Evolutionary conservation across 2,329 filamentous ascomycete species (phyloP), one percentile per base, ranked within the genome.

Genomic region (Aspergillus udagawae): DNA sequence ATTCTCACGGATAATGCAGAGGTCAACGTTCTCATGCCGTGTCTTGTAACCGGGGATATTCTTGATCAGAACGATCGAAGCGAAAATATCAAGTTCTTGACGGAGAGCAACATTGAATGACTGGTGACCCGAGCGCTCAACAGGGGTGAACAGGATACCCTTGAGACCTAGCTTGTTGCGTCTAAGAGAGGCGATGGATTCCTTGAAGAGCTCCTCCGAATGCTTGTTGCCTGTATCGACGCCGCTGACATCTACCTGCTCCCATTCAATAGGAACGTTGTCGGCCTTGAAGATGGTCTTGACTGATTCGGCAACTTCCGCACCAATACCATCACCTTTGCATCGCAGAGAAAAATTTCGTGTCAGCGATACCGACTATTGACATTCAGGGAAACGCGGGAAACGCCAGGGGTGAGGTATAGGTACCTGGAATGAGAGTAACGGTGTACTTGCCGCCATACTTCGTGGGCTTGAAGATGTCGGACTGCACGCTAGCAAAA

Each of bases 231-330:
- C 90, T 59, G 88, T 86, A 74, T 93, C 90, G 65, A 97, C 84
- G 77, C 94, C 94, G 28, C 91, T 92, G 49, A 96, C 93, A 75
- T 97, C 92, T 70, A 99, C 85, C 83, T 97, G 92, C 80, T 99
- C 94, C 93, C 94, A 97, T 80, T 97, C 92, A 71, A 99, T 88
- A 72, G 94, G 94, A 54, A 97, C 93, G 75, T 96, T 97, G 83
- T 97, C 93, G 76, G 93, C 92, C 86, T 97, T 97, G 88, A 97
- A 97, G 78, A 99, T 89, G 67, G 93, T 95, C 88, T 97, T 96
- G 77, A 99, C 93, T 63, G 91, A 94, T 81, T 97, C 92, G 70
- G 93, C 92, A 61, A 97, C 92, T 82, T 99, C 94, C 77, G 91
- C 91, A 78, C 94, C 94, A 76, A 99, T 96, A 83, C 94, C 94